phyloP scores from a whole-genome alignment of 169 alveolate species.

The Cryptosporidium viatorum region DNA sequence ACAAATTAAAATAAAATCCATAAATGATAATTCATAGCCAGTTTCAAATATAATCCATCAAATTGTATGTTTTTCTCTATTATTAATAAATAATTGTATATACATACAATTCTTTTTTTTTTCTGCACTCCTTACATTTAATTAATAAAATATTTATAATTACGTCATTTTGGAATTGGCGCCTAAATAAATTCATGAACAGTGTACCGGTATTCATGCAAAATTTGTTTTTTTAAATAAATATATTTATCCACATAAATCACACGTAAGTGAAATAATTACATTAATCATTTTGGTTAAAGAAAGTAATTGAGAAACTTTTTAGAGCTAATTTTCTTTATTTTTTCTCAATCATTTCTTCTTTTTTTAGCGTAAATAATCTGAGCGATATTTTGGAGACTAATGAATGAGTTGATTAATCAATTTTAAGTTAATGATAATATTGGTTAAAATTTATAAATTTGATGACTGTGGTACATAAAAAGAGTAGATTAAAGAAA shows the following conservation, averaged over 20 bases:
- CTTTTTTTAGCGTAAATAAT: too few species aligned
- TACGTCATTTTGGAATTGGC: slow-evolving; percentile 35
- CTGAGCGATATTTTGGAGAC: background rate
- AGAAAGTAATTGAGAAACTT: background rate
- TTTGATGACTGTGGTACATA: background rate
- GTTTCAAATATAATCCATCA: background rate
- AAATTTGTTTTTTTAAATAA: background rate
- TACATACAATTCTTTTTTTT: too few species aligned
- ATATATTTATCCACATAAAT: slow-evolving; percentile 8
- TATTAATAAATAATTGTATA: too few species aligned
- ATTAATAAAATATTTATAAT: background rate
- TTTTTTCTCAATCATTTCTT: background rate
- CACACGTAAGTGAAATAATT: background rate
- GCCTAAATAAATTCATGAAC: slow-evolving; percentile 52
- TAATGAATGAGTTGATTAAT: background rate
- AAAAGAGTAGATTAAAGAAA: background rate
- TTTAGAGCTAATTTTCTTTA: background rate
- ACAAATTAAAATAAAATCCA: slow-evolving; percentile 64
- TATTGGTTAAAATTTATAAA: background rate
- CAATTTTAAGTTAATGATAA: background rate
- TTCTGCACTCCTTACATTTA: background rate
- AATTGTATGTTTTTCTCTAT: background rate
- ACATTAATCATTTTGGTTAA: background rate
- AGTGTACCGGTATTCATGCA: slow-evolving; percentile 53
- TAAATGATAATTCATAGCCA: slow-evolving; percentile 1